These are phyloP conservation scores for Amauroascus niger DNA, from an alignment of 2,329 filamentous ascomycete species.

Conservation along the genomic window DNA sequence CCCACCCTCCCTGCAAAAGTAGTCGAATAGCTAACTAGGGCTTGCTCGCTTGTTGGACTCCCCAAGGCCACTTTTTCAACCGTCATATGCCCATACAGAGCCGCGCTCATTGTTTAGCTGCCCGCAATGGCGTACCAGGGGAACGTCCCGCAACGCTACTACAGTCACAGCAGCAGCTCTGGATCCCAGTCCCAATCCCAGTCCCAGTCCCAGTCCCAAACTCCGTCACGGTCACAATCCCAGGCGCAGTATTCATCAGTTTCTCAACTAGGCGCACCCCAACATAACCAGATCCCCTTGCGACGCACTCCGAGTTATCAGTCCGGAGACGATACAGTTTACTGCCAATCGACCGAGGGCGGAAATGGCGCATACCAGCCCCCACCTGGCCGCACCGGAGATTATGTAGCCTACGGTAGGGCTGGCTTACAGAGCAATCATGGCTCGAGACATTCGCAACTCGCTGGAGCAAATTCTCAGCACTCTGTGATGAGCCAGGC, in stretches of 20 bases:
- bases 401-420: constrained; percentile 28
- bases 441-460: constrained; percentile 30
- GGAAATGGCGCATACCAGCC: constrained; percentile 17
- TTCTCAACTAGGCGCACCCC: constrained; percentile 33
- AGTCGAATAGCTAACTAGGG: no score
- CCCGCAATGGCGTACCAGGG: constrained; percentile 12
- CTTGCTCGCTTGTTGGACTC: not conserved
- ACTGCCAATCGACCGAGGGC: constrained; percentile 25
- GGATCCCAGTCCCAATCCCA: constrained; percentile 3
- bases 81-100: not conserved
- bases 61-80: not conserved
- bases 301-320: constrained; percentile 62
- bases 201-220: constrained; percentile 1
- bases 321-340: constrained; percentile 59
- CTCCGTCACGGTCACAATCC: constrained; percentile 4
- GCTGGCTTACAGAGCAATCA: constrained; percentile 25
- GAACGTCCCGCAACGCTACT: constrained; percentile 7
- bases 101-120: not conserved
- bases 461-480: constrained; percentile 27
- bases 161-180: constrained; percentile 8
- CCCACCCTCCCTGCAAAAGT: not conserved
- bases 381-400: constrained; percentile 28
- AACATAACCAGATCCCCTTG: constrained; percentile 34
- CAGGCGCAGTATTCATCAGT: constrained; percentile 32
- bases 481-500: constrained; percentile 32